Evolutionary conservation across 2,329 filamentous ascomycete genomes (phyloP), one percentile per base, ranked within the genome.

Genomic region (Exophiala lecanii-corni): DNA sequence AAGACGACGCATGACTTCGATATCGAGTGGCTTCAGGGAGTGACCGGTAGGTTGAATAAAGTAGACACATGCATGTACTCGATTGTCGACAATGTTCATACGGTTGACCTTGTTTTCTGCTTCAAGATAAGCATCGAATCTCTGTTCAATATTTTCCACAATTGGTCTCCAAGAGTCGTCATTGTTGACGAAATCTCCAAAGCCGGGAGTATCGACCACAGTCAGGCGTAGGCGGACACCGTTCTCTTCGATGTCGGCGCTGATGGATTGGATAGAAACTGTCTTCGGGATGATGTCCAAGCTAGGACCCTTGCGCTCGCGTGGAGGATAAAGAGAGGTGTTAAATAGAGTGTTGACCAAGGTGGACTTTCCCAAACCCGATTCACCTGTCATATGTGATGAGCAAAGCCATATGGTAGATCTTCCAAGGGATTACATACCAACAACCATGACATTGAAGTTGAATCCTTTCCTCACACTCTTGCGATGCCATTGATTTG

Each of bases 381-480:
- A 98, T 82, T 98, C 92, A 79, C 92, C 92, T 97, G 57, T 23
- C n/a, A n/a, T n/a, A n/a, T n/a, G n/a, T n/a, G n/a, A n/a, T n/a
- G n/a, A n/a, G n/a, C n/a, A n/a, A n/a, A n/a, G n/a, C n/a, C n/a
- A n/a, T n/a, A n/a, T n/a, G n/a, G n/a, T n/a, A n/a, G n/a, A n/a
- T n/a, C n/a, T 13, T 20, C 23, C 23, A 26, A 12, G 9, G 17
- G 15, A 12, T 12, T 34, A 83, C 89, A 64, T 77, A 97, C 92
- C 92, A 71, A 98, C 92, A 70, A 98, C 92, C 92, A 98, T 98
- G 58, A 98, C 92, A 67, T 98, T 98, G 79, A 98, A 98, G 80
- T 97, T 98, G 81, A 98, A 98, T 51, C 92, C 92, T 73, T 98
- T 98, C 66, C 92, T 88, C 62, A 98, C 92, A 81, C 89, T 96